phyloP scores from a whole-genome alignment of 805 yeast genomes.

The Yamadazyma nakazawae region DNA sequence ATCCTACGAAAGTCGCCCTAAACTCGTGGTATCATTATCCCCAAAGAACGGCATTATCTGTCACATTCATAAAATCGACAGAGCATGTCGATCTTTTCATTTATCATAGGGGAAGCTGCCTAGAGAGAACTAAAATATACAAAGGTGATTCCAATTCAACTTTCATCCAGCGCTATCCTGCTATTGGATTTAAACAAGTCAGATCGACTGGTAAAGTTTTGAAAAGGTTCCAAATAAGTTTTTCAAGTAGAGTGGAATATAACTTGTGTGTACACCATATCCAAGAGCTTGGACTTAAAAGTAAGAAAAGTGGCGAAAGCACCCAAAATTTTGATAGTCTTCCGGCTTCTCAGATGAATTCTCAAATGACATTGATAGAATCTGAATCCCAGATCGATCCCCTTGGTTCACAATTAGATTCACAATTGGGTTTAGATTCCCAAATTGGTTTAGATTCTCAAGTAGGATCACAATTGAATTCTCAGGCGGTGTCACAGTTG shows the following conservation, averaged over 20 bases:
- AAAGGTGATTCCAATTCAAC: conserved; percentile 8
- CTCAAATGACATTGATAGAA: neutral
- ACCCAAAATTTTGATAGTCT: neutral
- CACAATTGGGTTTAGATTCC: neutral
- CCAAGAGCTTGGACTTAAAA: neutral
- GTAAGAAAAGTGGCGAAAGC: neutral
- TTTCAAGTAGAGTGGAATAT: conserved; percentile 10
- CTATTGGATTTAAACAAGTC: conserved; percentile 26
- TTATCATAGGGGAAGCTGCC: conserved; percentile 11
- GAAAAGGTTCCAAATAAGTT: conserved; percentile 29
- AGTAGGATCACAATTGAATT: neutral
- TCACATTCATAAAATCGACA: conserved; percentile 9
- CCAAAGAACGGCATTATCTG: conserved; percentile 13
- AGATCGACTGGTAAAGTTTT: conserved; percentile 18
- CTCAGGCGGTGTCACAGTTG: neutral
- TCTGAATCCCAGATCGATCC: neutral
- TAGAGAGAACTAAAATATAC: conserved; percentile 7
- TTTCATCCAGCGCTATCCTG: conserved; percentile 22
- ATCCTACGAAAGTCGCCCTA: neutral
- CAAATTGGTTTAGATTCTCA: neutral
- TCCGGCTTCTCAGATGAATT: neutral
- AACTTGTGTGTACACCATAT: conserved; percentile 7
- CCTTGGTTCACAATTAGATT: neutral
- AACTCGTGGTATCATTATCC: conserved; percentile 31
- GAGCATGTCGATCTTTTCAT: conserved; percentile 10